Conservation (phyloP, 805 yeast species). For the Saccharomycopsis fermentans region DNA sequence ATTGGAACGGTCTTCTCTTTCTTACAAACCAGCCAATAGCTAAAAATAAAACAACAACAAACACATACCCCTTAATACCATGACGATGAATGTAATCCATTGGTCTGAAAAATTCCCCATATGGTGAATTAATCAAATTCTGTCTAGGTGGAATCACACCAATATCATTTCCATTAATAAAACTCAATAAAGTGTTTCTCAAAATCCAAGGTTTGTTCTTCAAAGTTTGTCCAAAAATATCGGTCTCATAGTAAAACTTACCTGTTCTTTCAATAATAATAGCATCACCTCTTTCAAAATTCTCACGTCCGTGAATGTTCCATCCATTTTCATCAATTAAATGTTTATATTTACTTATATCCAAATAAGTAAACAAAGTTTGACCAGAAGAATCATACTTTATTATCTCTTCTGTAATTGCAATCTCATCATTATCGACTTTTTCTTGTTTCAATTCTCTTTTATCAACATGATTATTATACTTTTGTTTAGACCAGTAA, state of each 20-base stretch:
- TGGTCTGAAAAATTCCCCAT: slow-evolving; percentile 27
- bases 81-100: slow-evolving; percentile 36
- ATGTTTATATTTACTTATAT: slow-evolving; percentile 31
- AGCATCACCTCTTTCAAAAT: slow-evolving; percentile 43
- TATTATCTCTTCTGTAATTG: slow-evolving; percentile 39
- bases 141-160: slow-evolving; percentile 19
- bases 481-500: slow-evolving; percentile 30
- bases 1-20: slow-evolving; percentile 5
- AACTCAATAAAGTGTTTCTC: slow-evolving; percentile 32
- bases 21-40: neutral
- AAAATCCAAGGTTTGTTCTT: slow-evolving; percentile 26
- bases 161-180: slow-evolving; percentile 21
- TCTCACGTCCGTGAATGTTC: slow-evolving; percentile 30
- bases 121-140: slow-evolving; percentile 37
- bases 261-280: slow-evolving; percentile 38
- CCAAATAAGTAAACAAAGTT: slow-evolving; percentile 40
- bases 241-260: slow-evolving; percentile 27
- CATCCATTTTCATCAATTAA: slow-evolving; percentile 19
- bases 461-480: slow-evolving; percentile 20
- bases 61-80: slow-evolving; percentile 36
- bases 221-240: slow-evolving; percentile 30
- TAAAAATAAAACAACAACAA: slow-evolving; percentile 6
- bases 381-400: slow-evolving; percentile 35
- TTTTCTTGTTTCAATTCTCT: slow-evolving; percentile 30
- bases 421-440: slow-evolving; percentile 35